Evolutionary conservation across 441 rosid genomes (phyloP).

Genomic region (Pelargonium australe): DNA sequence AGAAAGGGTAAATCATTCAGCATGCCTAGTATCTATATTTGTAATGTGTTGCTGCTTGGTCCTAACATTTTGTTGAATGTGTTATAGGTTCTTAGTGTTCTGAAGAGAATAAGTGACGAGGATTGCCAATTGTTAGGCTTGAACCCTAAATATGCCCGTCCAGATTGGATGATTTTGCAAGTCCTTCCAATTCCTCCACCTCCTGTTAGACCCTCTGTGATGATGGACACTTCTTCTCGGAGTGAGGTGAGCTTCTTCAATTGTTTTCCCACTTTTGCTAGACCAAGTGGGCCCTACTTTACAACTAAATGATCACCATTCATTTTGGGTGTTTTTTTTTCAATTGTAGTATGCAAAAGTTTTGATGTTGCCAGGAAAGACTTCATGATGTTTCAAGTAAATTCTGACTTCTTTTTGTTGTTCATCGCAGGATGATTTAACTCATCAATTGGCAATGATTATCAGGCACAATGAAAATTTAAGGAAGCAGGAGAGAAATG

Average conservation of each 20-base stretch:
- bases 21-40: background rate
- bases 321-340: background rate
- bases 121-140: slow-evolving; percentile 84
- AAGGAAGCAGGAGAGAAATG: slow-evolving; percentile 90
- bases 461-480: slow-evolving; percentile 91
- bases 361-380: background rate
- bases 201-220: slow-evolving; percentile 98
- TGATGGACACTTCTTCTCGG: slow-evolving; percentile 99
- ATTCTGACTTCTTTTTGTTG: slow-evolving; percentile 24
- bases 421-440: slow-evolving; percentile 78
- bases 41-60: slow-evolving; percentile 1
- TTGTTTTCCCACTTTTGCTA: slow-evolving; percentile 1
- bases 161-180: slow-evolving; percentile 99
- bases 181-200: slow-evolving; percentile 99
- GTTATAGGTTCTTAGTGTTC: slow-evolving; percentile 73
- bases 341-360: background rate
- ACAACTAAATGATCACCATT: background rate
- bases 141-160: slow-evolving; percentile 94
- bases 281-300: background rate
- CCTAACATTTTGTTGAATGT: slow-evolving; percentile 15
- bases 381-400: background rate
- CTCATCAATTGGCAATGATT: slow-evolving; percentile 91
- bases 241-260: slow-evolving; percentile 66
- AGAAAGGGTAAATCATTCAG: slow-evolving; percentile 58
- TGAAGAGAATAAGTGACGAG: slow-evolving; percentile 92